A percentile compares a stretch with the other conserved stretches of the same genome.
These are phyloP conservation scores for Rasamsonia emersonii DNA, from an alignment of 2,329 filamentous ascomycete species.

Conservation along the genomic window DNA sequence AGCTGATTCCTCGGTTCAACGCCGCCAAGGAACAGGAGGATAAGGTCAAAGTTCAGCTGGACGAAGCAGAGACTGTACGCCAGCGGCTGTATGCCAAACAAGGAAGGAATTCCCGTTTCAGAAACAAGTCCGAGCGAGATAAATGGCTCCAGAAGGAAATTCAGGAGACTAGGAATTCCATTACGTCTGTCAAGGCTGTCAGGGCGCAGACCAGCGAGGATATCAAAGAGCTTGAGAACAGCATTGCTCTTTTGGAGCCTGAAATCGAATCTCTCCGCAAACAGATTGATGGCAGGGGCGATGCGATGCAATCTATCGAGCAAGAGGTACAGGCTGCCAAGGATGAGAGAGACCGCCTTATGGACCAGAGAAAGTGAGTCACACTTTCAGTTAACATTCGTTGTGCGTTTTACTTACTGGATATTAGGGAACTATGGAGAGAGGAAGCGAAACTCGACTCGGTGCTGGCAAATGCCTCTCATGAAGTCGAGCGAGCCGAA, in stretches of 20 bases:
- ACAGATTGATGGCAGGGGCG: constrained; percentile 69
- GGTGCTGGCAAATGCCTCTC: constrained; percentile 63
- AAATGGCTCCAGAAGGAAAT: constrained; percentile 73
- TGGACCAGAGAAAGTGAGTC: constrained; percentile 68
- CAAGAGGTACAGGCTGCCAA: constrained; percentile 69
- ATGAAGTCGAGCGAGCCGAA: constrained; percentile 71
- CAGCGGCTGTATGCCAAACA: constrained; percentile 87
- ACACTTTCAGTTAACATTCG: not conserved
- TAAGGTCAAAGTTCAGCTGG: constrained; percentile 61
- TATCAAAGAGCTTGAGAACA: constrained; percentile 59
- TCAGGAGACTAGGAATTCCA: constrained; percentile 64
- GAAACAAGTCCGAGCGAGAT: constrained; percentile 80
- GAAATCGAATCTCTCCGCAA: constrained; percentile 63
- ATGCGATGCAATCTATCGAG: constrained; percentile 61
- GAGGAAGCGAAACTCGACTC: constrained; percentile 82
- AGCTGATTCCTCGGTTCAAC: constrained; percentile 69
- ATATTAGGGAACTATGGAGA: constrained; percentile 58
- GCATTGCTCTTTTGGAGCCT: constrained; percentile 63
- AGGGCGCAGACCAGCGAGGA: constrained; percentile 78
- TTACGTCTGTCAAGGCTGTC: constrained; percentile 75
- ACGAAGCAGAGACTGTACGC: constrained; percentile 64
- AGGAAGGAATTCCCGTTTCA: constrained; percentile 77
- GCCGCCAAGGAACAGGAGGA: constrained; percentile 65
- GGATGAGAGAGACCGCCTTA: constrained; percentile 67
- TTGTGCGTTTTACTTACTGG: not conserved